Conservation (phyloP, 306 rosid genomes). For the Crotalaria pallida region DNA sequence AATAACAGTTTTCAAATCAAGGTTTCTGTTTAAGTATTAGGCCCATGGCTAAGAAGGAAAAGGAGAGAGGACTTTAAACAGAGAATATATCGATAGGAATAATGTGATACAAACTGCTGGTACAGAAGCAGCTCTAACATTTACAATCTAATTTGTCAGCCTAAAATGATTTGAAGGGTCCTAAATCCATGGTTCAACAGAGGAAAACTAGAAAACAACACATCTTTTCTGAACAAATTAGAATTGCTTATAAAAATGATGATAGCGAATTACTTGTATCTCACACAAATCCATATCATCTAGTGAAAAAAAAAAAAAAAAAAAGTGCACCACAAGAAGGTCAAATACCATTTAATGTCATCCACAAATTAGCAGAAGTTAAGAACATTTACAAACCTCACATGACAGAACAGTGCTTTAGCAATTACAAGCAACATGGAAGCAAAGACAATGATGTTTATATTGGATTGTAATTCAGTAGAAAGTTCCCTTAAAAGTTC, state of each 20-base stretch:
- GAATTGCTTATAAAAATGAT: not conserved
- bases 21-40: not conserved
- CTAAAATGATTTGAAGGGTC: conserved; percentile 16
- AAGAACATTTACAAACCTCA: conserved; percentile 62
- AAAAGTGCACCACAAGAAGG: not conserved
- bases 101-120: not conserved
- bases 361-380: conserved; percentile 22
- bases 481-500: conserved; percentile 80
- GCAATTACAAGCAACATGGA: conserved; percentile 83
- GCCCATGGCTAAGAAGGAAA: not conserved
- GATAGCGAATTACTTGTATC: not conserved
- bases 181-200: not conserved
- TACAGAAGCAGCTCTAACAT: not conserved
- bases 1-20: not conserved
- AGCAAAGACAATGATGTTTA: conserved; percentile 78
- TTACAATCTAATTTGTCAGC: not conserved
- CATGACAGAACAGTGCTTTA: conserved; percentile 89
- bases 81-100: not conserved
- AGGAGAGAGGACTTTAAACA: not conserved
- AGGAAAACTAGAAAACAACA: not conserved
- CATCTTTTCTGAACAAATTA: not conserved
- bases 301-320: not conserved
- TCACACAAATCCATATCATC: not conserved
- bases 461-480: conserved; percentile 62
- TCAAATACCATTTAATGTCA: conserved; percentile 4